Evolutionary conservation across 257 asterid genomes (phyloP).

Genomic region (Solanum acaule): DNA sequence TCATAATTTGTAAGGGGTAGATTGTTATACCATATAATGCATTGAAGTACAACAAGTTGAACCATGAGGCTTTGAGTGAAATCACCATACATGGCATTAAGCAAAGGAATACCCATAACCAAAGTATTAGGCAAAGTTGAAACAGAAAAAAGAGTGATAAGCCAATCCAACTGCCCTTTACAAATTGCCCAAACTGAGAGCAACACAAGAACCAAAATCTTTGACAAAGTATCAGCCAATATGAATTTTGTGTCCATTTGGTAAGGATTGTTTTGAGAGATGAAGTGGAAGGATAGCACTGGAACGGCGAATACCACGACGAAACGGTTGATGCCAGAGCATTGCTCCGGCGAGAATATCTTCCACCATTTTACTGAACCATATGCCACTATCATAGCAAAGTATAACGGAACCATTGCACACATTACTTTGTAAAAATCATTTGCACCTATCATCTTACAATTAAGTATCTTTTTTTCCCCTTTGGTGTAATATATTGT

Average conservation of each 20-base stretch:
- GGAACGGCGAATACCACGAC: conserved; percentile 68
- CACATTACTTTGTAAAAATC: conserved; percentile 68
- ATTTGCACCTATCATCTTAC: conserved; percentile 35
- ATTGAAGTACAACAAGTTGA: conserved; percentile 64
- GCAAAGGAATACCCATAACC: conserved; percentile 71
- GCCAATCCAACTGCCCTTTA: conserved; percentile 43
- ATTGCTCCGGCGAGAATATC: conserved; percentile 65
- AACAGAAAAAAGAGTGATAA: conserved; percentile 59
- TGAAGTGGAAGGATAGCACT: conserved; percentile 68
- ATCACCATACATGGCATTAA: conserved; percentile 68
- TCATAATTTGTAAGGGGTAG: background rate
- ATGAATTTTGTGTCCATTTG: conserved; percentile 54
- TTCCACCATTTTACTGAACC: conserved; percentile 56
- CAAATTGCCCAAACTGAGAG: conserved; percentile 35
- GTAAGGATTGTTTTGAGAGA: conserved; percentile 63
- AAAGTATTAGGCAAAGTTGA: conserved; percentile 70
- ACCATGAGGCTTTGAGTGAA: conserved; percentile 60
- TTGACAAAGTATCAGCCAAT: conserved; percentile 50
- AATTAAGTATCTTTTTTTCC: background rate
- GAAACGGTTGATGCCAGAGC: conserved; percentile 69
- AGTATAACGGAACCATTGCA: conserved; percentile 66
- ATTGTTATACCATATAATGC: conserved; percentile 81
- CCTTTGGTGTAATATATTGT: background rate
- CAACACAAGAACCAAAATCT: conserved; percentile 25
- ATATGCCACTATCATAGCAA: conserved; percentile 62